phyloP scores from a whole-genome alignment of 805 yeast species.

The Suhomyces canberraensis region DNA sequence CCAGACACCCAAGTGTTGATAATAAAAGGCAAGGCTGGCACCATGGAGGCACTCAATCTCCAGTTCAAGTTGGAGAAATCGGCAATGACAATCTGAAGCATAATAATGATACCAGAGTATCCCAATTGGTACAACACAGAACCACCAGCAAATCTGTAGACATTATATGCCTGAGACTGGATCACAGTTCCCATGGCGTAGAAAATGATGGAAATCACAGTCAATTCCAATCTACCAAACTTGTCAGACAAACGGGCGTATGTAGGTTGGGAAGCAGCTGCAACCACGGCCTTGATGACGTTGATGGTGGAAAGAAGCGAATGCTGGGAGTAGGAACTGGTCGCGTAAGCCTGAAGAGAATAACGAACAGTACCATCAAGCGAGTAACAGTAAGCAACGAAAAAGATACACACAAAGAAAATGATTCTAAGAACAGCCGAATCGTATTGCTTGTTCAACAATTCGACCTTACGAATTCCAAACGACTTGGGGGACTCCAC shows the following conservation, averaged over 20 bases:
- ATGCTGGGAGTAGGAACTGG: slow-evolving; percentile 51
- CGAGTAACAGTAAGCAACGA: slow-evolving; percentile 57
- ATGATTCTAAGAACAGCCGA: slow-evolving; percentile 31
- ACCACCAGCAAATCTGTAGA: slow-evolving; percentile 62
- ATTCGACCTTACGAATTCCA: slow-evolving; percentile 58
- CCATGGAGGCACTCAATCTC: slow-evolving; percentile 62
- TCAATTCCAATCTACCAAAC: slow-evolving; percentile 60
- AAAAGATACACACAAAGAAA: slow-evolving; percentile 48
- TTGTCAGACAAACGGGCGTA: slow-evolving; percentile 63
- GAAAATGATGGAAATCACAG: slow-evolving; percentile 48
- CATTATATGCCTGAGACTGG: slow-evolving; percentile 57
- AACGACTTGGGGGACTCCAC: slow-evolving; percentile 25
- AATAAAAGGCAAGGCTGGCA: slow-evolving; percentile 69
- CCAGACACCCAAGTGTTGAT: slow-evolving; percentile 80
- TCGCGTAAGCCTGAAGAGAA: slow-evolving; percentile 52
- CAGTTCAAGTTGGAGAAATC: slow-evolving; percentile 69
- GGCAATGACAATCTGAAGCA: slow-evolving; percentile 56
- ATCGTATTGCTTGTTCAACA: slow-evolving; percentile 48
- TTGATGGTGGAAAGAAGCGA: slow-evolving; percentile 57
- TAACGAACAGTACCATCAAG: slow-evolving; percentile 51
- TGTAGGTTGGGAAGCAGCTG: slow-evolving; percentile 64
- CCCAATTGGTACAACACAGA: slow-evolving; percentile 50
- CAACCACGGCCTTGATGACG: slow-evolving; percentile 56
- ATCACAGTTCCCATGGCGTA: slow-evolving; percentile 63
- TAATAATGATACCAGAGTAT: slow-evolving; percentile 59